Percentiles rank a stretch among this genome's conserved stretches.
These are phyloP conservation scores for Hanseniaspora osmophila DNA, from an alignment of 805 yeast species.

Conservation along the genomic window DNA sequence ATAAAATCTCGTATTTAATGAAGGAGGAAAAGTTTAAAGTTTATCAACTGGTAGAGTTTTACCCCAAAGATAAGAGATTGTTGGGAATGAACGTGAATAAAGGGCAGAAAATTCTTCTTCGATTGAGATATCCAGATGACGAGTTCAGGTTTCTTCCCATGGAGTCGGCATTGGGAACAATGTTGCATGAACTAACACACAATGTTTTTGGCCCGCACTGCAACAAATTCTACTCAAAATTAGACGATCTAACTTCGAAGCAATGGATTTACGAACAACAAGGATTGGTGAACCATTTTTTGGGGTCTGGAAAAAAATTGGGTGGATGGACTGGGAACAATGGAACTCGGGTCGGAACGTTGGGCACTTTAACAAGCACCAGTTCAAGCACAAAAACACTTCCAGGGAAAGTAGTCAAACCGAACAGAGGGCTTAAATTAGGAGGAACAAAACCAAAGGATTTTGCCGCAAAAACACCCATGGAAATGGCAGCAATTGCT, in stretches of 20 bases:
- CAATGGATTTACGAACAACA: constrained; percentile 24
- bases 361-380: too few species aligned
- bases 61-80: constrained; percentile 49
- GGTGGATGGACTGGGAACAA: constrained; percentile 6
- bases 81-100: constrained; percentile 72
- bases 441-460: constrained; percentile 6
- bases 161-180: constrained; percentile 59
- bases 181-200: constrained; percentile 82
- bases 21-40: constrained; percentile 51
- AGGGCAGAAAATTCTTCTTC: constrained; percentile 58
- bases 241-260: constrained; percentile 47
- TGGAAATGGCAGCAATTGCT: constrained; percentile 22
- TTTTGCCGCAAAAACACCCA: constrained; percentile 9
- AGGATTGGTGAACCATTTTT: constrained; percentile 18
- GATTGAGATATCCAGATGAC: constrained; percentile 51
- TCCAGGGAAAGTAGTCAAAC: neutral
- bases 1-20: constrained; percentile 66
- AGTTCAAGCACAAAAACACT: too few species aligned
- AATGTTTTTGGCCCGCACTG: constrained; percentile 74
- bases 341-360: neutral
- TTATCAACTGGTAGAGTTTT: constrained; percentile 62
- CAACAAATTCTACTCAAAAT: constrained; percentile 44
- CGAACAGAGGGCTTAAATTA: constrained; percentile 3
- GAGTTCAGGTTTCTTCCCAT: constrained; percentile 42
- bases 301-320: constrained; percentile 21